Conservation (phyloP, 768 basidiomycete genomes). For the Tylopilus rubrobrunneus region DNA sequence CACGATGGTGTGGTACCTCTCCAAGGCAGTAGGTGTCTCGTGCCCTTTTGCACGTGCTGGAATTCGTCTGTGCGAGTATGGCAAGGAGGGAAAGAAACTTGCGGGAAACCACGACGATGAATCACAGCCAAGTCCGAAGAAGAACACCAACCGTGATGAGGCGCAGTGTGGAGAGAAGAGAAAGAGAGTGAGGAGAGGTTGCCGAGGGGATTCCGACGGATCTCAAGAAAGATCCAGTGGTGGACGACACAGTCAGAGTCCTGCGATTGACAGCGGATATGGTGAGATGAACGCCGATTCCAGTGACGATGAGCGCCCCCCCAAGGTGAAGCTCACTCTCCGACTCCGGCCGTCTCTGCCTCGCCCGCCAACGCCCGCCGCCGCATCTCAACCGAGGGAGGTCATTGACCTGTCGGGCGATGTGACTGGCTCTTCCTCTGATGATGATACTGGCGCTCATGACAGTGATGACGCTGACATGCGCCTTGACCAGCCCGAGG, state of each 20-base stretch:
- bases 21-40: slow-evolving; percentile 66
- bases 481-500: slow-evolving; percentile 26
- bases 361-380: slow-evolving; percentile 13
- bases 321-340: slow-evolving; percentile 69
- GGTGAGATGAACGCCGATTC: slow-evolving; percentile 21
- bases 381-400: slow-evolving; percentile 19
- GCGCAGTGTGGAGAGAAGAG: slow-evolving; percentile 46
- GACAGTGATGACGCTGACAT: slow-evolving; percentile 23
- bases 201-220: slow-evolving; percentile 20
- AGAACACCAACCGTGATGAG: slow-evolving; percentile 31
- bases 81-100: slow-evolving; percentile 42
- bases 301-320: slow-evolving; percentile 38
- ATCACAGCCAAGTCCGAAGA: slow-evolving; percentile 40
- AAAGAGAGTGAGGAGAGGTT: slow-evolving; percentile 37
- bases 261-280: slow-evolving; percentile 25
- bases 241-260: slow-evolving; percentile 19
- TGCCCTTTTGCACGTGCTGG: slow-evolving; percentile 74
- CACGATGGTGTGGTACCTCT: slow-evolving; percentile 79
- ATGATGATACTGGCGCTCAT: slow-evolving; percentile 19
- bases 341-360: slow-evolving; percentile 46
- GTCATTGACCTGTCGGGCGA: slow-evolving; percentile 43
- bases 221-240: slow-evolving; percentile 7
- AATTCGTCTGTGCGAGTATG: slow-evolving; percentile 69
- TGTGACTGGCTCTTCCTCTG: slow-evolving; percentile 31
- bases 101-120: slow-evolving; percentile 25